Conservation (phyloP, 1,284 basidiomycete genomes). For the Porphyrellus sp. region DNA sequence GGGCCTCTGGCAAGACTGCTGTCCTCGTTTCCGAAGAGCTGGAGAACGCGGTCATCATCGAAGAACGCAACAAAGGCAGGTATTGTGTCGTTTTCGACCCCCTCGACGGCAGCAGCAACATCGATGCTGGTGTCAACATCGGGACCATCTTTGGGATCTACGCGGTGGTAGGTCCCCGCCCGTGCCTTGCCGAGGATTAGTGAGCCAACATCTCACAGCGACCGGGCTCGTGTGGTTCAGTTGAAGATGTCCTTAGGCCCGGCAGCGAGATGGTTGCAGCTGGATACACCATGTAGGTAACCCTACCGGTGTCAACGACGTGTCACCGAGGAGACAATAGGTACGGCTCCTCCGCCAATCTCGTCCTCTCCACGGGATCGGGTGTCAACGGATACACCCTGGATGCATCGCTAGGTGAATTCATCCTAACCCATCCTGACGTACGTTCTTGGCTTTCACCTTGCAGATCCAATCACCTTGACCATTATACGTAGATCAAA, state of each 20-base stretch:
- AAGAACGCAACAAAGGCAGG: constrained; percentile 72
- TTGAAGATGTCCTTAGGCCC: constrained; percentile 89
- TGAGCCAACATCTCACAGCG: constrained; percentile 41
- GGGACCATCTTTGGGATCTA: constrained; percentile 99
- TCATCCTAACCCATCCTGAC: constrained; percentile 97
- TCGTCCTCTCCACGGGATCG: constrained; percentile 92
- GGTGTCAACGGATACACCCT: constrained; percentile 99
- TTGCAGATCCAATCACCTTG: neutral
- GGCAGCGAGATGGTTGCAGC: constrained; percentile 98
- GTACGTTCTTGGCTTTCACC: constrained; percentile 41
- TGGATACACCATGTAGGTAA: constrained; percentile 88
- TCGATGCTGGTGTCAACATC: constrained; percentile 99
- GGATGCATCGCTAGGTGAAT: constrained; percentile 94
- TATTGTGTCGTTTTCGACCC: constrained; percentile 99
- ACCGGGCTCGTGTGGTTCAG: constrained; percentile 71
- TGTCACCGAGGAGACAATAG: constrained; percentile 39
- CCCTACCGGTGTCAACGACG: constrained; percentile 1
- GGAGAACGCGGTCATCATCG: constrained; percentile 90
- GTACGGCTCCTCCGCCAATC: constrained; percentile 98
- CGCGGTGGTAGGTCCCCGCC: constrained; percentile 62
- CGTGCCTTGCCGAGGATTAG: neutral
- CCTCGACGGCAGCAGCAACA: constrained; percentile 97
- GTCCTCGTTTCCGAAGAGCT: constrained; percentile 97
- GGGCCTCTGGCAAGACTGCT: constrained; percentile 91
- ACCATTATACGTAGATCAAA: constrained; percentile 60